phyloP scores from a whole-genome alignment of 169 alveolate genomes.

The Theileria sp. region DNA sequence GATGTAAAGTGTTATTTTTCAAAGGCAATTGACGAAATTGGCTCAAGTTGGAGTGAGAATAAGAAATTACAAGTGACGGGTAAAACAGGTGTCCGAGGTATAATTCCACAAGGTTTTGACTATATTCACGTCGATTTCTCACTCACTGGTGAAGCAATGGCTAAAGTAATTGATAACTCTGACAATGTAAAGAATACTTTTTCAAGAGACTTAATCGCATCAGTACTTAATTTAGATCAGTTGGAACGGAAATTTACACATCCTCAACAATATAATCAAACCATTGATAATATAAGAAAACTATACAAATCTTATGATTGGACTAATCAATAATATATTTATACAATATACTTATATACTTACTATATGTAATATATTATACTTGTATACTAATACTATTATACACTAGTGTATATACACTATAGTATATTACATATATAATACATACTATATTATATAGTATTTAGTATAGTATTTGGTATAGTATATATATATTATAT shows the following conservation, averaged over 20 bases:
- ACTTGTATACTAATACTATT: too few species aligned
- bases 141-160: constrained; percentile 60
- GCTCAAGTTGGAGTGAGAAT: constrained; percentile 52
- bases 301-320: constrained; percentile 45
- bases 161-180: constrained; percentile 56
- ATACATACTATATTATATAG: background rate
- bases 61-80: constrained; percentile 31
- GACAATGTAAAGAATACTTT: constrained; percentile 9
- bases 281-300: constrained; percentile 32
- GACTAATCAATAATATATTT: constrained; percentile 12
- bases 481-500: too few species aligned
- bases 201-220: constrained; percentile 48
- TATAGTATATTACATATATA: too few species aligned
- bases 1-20: constrained; percentile 45
- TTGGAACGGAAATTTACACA: constrained; percentile 49
- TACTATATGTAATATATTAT: too few species aligned
- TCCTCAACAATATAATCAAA: constrained; percentile 25
- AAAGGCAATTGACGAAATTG: constrained; percentile 51
- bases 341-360: background rate
- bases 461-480: too few species aligned
- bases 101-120: constrained; percentile 64
- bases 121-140: constrained; percentile 59
- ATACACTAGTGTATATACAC: too few species aligned
- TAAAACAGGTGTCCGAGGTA: constrained; percentile 57
- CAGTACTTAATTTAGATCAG: constrained; percentile 43